phyloP scores from a whole-genome alignment of 2,329 filamentous ascomycete genomes.

The Tolypocladium amazonense region DNA sequence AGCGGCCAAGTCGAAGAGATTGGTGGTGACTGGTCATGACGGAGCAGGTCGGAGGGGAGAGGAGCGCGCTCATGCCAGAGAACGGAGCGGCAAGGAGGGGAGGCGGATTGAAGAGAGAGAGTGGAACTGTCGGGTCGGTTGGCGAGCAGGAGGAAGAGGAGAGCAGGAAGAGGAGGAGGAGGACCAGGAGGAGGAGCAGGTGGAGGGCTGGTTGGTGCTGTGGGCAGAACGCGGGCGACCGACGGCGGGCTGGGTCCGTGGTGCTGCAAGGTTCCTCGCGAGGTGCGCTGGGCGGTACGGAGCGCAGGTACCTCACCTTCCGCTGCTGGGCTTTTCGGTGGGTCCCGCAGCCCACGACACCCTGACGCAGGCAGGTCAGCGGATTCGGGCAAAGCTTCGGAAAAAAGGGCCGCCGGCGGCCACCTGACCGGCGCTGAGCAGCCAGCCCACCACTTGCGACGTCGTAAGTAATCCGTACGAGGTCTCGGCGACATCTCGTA shows the following conservation, averaged over 20 bases:
- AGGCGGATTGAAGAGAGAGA: background rate
- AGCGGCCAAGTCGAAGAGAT: background rate
- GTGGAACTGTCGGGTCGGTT: background rate
- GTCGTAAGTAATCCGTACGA: background rate
- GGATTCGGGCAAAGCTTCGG: background rate
- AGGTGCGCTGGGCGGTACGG: background rate
- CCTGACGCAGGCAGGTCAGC: background rate
- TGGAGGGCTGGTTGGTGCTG: slow-evolving; percentile 3
- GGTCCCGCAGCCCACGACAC: background rate
- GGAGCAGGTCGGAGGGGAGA: slow-evolving; percentile 2
- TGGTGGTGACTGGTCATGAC: slow-evolving; percentile 8
- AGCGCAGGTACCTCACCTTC: background rate
- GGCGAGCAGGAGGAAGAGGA: slow-evolving; percentile 2
- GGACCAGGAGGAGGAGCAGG: background rate
- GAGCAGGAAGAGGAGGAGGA: background rate
- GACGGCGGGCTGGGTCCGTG: slow-evolving; percentile 2
- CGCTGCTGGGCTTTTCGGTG: background rate
- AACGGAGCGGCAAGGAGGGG: slow-evolving; percentile 1
- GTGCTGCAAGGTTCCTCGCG: background rate
- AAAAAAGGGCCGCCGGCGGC: background rate
- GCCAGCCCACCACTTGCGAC: background rate
- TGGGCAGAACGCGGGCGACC: slow-evolving; percentile 2
- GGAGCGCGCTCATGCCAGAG: slow-evolving; percentile 5
- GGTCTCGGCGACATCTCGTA: background rate
- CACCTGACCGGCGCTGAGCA: background rate